Conservation (phyloP, 495 filamentous ascomycete species). For the Xylaria scruposa region DNA sequence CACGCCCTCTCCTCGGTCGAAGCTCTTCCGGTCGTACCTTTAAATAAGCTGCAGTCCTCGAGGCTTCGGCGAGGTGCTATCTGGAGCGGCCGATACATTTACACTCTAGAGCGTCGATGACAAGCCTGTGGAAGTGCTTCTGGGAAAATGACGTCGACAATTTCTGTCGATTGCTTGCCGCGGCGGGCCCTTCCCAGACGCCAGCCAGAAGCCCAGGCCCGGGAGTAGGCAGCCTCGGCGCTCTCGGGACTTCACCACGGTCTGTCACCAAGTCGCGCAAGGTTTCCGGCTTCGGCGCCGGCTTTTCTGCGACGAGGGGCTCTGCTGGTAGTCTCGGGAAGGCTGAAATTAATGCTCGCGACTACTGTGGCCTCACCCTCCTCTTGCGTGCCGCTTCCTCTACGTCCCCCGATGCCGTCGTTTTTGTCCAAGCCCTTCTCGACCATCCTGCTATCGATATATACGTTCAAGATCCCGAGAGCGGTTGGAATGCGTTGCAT, state of each 20-base stretch:
- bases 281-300: slow-evolving; percentile 43
- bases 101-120: slow-evolving; percentile 75
- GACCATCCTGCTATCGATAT: slow-evolving; percentile 85
- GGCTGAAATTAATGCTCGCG: slow-evolving; percentile 81
- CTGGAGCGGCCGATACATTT: slow-evolving; percentile 65
- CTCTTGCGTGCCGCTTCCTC: slow-evolving; percentile 85
- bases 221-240: slow-evolving; percentile 37
- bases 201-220: slow-evolving; percentile 49
- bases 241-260: slow-evolving; percentile 55
- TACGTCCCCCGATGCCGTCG: slow-evolving; percentile 65
- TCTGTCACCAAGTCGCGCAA: slow-evolving; percentile 53
- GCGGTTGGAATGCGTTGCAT: slow-evolving; percentile 94
- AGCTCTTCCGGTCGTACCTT: slow-evolving; percentile 62
- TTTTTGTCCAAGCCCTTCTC: slow-evolving; percentile 78
- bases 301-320: slow-evolving; percentile 37
- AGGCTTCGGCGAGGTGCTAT: slow-evolving; percentile 83
- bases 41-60: slow-evolving; percentile 85
- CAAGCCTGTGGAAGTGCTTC: slow-evolving; percentile 93
- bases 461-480: slow-evolving; percentile 85
- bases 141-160: slow-evolving; percentile 93
- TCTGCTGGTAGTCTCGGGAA: slow-evolving; percentile 59
- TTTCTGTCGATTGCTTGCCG: slow-evolving; percentile 83
- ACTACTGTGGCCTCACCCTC: slow-evolving; percentile 78
- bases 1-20: slow-evolving; percentile 24
- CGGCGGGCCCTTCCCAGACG: slow-evolving; percentile 61